Conservation (phyloP, 108 stramenopile genomes). For the Schizochytrium sp. region DNA sequence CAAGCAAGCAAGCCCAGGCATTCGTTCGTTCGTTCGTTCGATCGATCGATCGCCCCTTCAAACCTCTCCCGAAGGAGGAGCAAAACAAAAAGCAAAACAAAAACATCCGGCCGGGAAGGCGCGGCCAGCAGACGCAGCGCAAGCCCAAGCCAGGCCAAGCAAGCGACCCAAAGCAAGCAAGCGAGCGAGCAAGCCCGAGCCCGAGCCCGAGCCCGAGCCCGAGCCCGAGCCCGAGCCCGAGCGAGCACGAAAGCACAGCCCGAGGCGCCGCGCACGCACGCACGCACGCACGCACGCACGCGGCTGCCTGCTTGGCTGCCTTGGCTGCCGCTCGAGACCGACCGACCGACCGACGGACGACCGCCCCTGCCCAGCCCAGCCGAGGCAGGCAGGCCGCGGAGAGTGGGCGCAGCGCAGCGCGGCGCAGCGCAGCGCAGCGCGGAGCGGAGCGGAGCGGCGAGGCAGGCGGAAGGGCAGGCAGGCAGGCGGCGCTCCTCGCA, state of each 20-base stretch:
- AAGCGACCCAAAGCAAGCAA: background rate
- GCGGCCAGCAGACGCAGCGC: background rate
- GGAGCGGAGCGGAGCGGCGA: no score
- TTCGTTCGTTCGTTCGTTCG: background rate
- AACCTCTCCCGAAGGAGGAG: background rate
- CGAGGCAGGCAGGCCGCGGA: no score
- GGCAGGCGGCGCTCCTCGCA: no score
- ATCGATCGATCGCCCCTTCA: background rate
- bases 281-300: no score
- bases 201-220: background rate
- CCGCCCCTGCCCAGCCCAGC: no score
- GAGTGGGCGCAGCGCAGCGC: no score
- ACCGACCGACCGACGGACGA: no score
- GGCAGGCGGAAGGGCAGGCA: no score
- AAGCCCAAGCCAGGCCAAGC: background rate
- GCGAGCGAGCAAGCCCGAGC: background rate
- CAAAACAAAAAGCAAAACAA: background rate
- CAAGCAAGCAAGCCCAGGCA: background rate
- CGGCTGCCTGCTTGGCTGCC: no score
- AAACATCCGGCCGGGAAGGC: background rate
- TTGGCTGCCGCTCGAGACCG: no score
- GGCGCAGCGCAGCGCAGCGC: no score
- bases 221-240: background rate
- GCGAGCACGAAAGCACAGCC: background rate
- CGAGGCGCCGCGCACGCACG: background rate